Evolutionary conservation across 1,139 yeast genomes (phyloP), one percentile per base, ranked within the genome.

Genomic region (Debaryomycetaceae sp.): DNA sequence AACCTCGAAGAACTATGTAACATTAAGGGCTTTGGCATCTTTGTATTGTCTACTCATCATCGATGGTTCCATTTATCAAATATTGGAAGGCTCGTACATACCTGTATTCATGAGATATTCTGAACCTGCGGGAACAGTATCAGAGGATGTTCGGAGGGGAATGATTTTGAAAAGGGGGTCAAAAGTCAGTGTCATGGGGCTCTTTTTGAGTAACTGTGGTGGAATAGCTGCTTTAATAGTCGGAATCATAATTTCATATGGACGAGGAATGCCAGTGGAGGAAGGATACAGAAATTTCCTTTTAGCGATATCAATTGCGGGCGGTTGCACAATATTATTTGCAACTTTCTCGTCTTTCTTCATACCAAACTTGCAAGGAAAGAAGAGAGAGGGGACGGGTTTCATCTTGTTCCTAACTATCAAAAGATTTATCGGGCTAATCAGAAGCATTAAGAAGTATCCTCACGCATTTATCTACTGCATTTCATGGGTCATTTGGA

Each of bases 401-500:
- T 48, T 50, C 20, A 40, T 68, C 6, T 34, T 66, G 2, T 49
- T 61, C 5, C 46, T 69, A 27, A 56, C 69, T 1, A 42, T 65
- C 13, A 65, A 59, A 42, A 54, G 75, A 42, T 57, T 66, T 43
- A 43, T 58, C 42, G 7, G 11, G 3, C 52, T 71, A 42, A 33
- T 66, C 13, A 58, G 52, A 38, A 54, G 58, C 34, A 67, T 72
- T 34, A 55, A 55, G 34, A 49, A 56, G 37, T 66, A 70, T 47
- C 72, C 70, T 2, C 58, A 70, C 44, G 78, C 77, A 0, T 70
- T 68, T 46, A 45, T 67, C 17, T 61, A 68, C 30, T 70, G 75
- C 56, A 40, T 70, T 22, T 63, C 72, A 0, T 73, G 78, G 78
- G 76, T 72, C 1, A 59, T 72, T 36, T 73, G 78, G 78, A 70